Base-by-base conservation (phyloP, 2,329 filamentous ascomycete genomes). In the Stachybotrys chlorohalonatus region DNA sequence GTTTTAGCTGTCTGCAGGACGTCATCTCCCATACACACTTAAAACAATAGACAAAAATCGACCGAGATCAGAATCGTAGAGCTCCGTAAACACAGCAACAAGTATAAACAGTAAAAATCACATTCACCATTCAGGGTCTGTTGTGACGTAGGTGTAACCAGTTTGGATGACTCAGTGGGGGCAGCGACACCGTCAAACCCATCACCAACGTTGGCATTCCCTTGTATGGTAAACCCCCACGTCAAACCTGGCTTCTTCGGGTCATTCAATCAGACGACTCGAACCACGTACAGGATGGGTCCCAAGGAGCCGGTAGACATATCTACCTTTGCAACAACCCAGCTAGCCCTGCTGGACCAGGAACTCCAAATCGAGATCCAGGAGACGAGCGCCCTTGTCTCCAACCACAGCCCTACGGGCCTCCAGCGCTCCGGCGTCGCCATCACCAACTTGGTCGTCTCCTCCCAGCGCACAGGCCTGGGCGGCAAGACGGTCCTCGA, bases 401-500 rank as follows among this genome's bases (percentile, higher is more conserved):
- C 83, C 49, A 80, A 80, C 49, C 82, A 87, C 68, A 83, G 85
- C 51, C 89, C 90, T 5, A 74, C 80, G 0, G 77, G 82, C 1
- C 82, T 95, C 11, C 82, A 89, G 65, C 84, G 87, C 56, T 87
- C 87, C 6, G 90, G 90, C n/a, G 78, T 90, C 47, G 90, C 90
- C 36, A 77, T 94, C 62, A 83, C 84, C 15, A 93, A 92, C 69
- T 82, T 97, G 8, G 74, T 82, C 36, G 75, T 95, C 39, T 76
- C 80, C 11, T 86, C 87, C 16, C 88, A 89, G 66, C 86, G 92
- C 32, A 99, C 94, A 0, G 94, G 94, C 0, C 77, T 96, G 45
- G 94, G 92, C 15, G 94, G 94, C n/a, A 89, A 90, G 59, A 90
- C 89, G 0, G 87, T 99, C 1, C 75, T 96, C 4, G 92, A 96